A percentile compares a stretch with the other conserved stretches of the same genome.
Conservation (phyloP, 352 stramenopile genomes). For the Pythium brassicae region DNA sequence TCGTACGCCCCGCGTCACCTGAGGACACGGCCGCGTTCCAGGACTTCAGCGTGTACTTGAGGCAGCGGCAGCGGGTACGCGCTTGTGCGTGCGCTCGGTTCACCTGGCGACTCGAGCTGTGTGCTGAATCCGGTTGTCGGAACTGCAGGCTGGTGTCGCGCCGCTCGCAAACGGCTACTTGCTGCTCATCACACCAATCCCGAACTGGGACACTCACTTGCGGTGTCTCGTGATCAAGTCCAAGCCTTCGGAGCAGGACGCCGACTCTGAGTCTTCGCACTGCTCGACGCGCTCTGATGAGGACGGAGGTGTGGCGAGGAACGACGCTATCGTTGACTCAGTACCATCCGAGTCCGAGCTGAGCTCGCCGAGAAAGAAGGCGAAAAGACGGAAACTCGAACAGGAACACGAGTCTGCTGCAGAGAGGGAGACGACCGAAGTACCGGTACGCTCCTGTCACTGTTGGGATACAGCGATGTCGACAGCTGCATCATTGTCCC, state of each 20-base stretch:
- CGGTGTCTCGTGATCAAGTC: conserved; percentile 55
- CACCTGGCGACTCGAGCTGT: background rate
- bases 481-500: too few relatives aligned
- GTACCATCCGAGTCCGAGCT: background rate
- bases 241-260: conserved; percentile 12
- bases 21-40: conserved; percentile 30
- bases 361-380: conserved; percentile 4
- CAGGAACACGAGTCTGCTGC: background rate
- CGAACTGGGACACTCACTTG: conserved; percentile 29
- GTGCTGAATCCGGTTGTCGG: background rate
- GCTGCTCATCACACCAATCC: conserved; percentile 50
- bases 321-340: background rate
- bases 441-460: background rate
- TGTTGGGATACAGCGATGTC: background rate
- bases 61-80: conserved; percentile 43
- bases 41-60: conserved; percentile 48
- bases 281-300: conserved; percentile 1
- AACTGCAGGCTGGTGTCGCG: conserved; percentile 48
- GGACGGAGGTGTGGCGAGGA: background rate
- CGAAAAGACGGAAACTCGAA: background rate
- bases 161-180: conserved; percentile 36
- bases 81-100: too few relatives aligned
- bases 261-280: conserved; percentile 1
- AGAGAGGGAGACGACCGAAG: background rate
- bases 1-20: conserved; percentile 26